These are phyloP conservation scores for Arabidopsis thaliana DNA, from an alignment of 345 rosid species.

Conservation along the genomic window DNA sequence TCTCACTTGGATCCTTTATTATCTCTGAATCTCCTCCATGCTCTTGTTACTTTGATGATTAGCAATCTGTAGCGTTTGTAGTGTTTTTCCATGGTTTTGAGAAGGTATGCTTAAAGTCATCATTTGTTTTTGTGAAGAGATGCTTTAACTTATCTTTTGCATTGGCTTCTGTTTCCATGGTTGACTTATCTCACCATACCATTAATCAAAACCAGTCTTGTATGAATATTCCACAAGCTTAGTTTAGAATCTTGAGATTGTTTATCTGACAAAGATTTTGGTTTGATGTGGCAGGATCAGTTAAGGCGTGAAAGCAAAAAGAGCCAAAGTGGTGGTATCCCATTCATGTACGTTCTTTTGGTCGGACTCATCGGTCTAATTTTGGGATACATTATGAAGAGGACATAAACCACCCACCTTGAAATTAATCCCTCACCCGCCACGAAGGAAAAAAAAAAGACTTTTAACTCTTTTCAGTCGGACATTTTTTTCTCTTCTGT, in stretches of 20 bases:
- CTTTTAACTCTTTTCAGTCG: constrained; percentile 32
- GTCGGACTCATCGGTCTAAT: constrained; percentile 74
- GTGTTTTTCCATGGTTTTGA: constrained; percentile 6
- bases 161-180: not conserved
- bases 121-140: constrained; percentile 1
- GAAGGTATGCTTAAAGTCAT: not conserved
- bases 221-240: not conserved
- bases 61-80: not conserved
- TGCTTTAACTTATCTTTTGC: not conserved
- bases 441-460: constrained; percentile 21
- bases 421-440: constrained; percentile 7
- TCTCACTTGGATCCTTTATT: constrained; percentile 4
- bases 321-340: constrained; percentile 49
- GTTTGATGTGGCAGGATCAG: constrained; percentile 59
- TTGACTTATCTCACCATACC: not conserved
- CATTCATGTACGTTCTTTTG: constrained; percentile 59
- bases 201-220: constrained; percentile 7
- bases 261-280: constrained; percentile 22
- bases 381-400: constrained; percentile 79
- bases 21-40: constrained; percentile 10
- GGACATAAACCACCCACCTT: constrained; percentile 47
- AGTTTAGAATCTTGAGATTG: not conserved
- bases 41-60: constrained; percentile 2
- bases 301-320: constrained; percentile 56
- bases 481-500: constrained; percentile 8